These are phyloP conservation scores for Incumbomyces lentus DNA, from an alignment of 2,329 filamentous ascomycete genomes.

Conservation along the genomic window DNA sequence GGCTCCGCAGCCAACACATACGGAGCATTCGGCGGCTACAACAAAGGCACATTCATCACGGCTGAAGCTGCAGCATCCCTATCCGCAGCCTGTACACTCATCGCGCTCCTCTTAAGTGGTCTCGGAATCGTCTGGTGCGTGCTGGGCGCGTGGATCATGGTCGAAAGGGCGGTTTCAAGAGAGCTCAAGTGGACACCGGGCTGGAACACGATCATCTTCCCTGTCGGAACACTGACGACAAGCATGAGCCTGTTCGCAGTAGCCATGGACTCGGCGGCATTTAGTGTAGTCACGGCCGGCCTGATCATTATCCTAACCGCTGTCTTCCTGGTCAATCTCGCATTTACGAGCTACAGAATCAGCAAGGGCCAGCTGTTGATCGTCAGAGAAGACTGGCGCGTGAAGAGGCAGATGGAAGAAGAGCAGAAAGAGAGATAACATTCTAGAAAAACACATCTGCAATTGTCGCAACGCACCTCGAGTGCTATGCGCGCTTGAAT, in stretches of 20 bases:
- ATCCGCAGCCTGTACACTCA: constrained; percentile 27
- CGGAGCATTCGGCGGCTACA: constrained; percentile 26
- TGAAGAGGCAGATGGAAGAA: too few species aligned
- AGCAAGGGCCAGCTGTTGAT: constrained; percentile 24
- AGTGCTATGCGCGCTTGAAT: too few species aligned
- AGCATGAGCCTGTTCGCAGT: constrained; percentile 26
- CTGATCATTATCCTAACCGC: constrained; percentile 28
- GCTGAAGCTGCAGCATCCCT: constrained; percentile 25
- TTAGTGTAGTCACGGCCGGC: constrained; percentile 29
- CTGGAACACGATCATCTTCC: constrained; percentile 18
- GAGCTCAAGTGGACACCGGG: constrained; percentile 13
- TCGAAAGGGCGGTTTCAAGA: constrained; percentile 8
- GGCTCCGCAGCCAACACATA: constrained; percentile 25
- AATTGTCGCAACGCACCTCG: too few species aligned
- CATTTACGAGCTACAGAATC: constrained; percentile 26
- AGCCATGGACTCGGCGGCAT: constrained; percentile 30
- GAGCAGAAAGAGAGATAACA: too few species aligned
- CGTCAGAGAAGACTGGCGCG: constrained; percentile 12
- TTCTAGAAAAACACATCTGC: too few species aligned
- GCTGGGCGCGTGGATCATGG: constrained; percentile 25
- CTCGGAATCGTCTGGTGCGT: constrained; percentile 34
- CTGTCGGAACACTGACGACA: constrained; percentile 14
- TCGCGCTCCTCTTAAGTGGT: constrained; percentile 31
- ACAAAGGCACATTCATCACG: constrained; percentile 27
- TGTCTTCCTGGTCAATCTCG: constrained; percentile 25